phyloP scores from a whole-genome alignment of 176 grass and related monocot genomes.

The Hsuehochloa calcarea region DNA sequence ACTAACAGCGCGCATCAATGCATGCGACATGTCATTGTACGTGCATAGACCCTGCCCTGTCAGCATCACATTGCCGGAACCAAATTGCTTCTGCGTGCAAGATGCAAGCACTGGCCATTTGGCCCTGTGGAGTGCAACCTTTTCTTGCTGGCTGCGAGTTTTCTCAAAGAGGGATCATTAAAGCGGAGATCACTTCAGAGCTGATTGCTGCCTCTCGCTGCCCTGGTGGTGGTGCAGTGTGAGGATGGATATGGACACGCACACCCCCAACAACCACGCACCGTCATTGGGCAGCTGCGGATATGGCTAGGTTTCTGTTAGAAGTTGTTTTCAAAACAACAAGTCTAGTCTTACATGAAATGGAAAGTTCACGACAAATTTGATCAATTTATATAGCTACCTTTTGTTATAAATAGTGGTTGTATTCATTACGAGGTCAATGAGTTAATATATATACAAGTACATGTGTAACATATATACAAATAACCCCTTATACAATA shows the following conservation, averaged over 20 bases:
- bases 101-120: neutral
- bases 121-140: neutral
- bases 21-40: neutral
- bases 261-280: neutral
- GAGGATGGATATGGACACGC: neutral
- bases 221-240: neutral
- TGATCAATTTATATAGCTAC: too few species aligned
- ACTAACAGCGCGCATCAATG: neutral
- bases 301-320: too few species aligned
- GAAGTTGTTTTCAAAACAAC: too few species aligned
- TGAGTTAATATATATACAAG: too few species aligned
- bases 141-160: neutral
- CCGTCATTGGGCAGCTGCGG: neutral
- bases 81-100: neutral
- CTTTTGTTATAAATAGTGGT: too few species aligned
- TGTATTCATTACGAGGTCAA: too few species aligned
- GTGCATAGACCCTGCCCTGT: neutral
- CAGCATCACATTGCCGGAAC: neutral
- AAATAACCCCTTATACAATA: too few species aligned
- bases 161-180: neutral
- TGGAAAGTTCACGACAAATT: too few species aligned
- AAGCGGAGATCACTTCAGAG: neutral
- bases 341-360: too few species aligned
- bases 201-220: neutral
- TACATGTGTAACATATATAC: too few species aligned